These are phyloP conservation scores for Delphinella strobiligena DNA, from an alignment of 2,329 filamentous ascomycete genomes.

Conservation along the genomic window DNA sequence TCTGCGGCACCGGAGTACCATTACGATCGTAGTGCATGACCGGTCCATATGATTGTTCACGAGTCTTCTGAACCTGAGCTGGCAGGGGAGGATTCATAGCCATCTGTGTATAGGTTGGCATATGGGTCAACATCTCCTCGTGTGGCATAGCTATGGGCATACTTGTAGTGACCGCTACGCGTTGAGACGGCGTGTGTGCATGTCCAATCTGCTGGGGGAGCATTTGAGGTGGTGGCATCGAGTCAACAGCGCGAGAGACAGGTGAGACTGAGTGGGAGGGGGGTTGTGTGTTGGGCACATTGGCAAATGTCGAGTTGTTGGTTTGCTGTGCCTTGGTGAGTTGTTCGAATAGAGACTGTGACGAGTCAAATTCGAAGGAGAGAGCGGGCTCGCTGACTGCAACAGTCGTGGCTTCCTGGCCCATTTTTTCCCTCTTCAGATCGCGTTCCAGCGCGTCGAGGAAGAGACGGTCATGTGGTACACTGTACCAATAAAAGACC, in stretches of 20 bases:
- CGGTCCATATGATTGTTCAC: conserved; percentile 66
- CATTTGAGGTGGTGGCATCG: conserved; percentile 86
- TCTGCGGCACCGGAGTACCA: conserved; percentile 68
- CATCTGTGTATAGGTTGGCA: conserved; percentile 62
- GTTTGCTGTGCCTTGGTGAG: conserved; percentile 98
- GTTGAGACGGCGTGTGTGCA: conserved; percentile 13
- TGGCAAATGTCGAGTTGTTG: conserved; percentile 81
- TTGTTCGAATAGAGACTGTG: conserved; percentile 97
- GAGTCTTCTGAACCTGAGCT: conserved; percentile 62
- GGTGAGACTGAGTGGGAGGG: conserved; percentile 79
- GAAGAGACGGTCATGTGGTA: conserved; percentile 93
- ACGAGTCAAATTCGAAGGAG: conserved; percentile 98
- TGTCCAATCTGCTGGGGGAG: conserved; percentile 45
- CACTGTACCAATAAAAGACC: conserved; percentile 99
- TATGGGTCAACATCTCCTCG: conserved; percentile 43
- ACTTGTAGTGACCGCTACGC: conserved; percentile 15
- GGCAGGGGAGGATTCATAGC: conserved; percentile 64
- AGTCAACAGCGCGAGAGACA: conserved; percentile 79
- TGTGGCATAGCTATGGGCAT: conserved; percentile 42
- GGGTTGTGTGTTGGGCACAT: conserved; percentile 19
- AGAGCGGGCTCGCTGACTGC: conserved; percentile 93
- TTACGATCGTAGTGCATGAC: conserved; percentile 86
- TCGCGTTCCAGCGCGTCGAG: conserved; percentile 95
- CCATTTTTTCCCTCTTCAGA: conserved; percentile 98
- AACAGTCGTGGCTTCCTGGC: conserved; percentile 91